A percentile compares a stretch with the other conserved stretches of the same genome.
Evolutionary conservation across 2,329 filamentous ascomycete genomes (phyloP).

Genomic region (Truncatella angustata): DNA sequence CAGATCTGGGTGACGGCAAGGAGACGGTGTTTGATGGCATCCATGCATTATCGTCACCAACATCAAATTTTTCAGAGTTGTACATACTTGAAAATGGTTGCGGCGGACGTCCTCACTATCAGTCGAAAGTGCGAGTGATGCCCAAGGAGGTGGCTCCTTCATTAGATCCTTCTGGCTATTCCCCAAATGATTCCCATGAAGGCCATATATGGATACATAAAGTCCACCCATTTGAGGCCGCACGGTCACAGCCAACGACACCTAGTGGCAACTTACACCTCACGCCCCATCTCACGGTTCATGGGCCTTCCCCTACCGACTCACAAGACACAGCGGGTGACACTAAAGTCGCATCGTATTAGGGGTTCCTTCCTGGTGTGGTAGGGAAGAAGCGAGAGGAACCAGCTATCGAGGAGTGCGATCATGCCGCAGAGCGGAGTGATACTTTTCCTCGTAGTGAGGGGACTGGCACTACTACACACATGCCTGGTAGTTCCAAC

Average conservation of each 20-base stretch:
- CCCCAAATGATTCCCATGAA: constrained; percentile 13
- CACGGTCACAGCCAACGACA: constrained; percentile 1
- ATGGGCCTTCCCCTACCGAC: neutral
- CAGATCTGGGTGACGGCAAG: neutral
- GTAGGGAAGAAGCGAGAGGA: constrained; percentile 9
- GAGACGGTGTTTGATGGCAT: neutral
- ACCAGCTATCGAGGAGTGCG: neutral
- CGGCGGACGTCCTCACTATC: neutral
- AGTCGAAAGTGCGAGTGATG: neutral
- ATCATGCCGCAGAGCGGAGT: neutral
- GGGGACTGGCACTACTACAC: too few relatives aligned
- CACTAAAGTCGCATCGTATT: constrained; percentile 20
- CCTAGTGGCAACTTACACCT: constrained; percentile 4
- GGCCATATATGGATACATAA: constrained; percentile 18
- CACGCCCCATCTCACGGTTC: constrained; percentile 6
- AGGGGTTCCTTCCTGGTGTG: constrained; percentile 22
- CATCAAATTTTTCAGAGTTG: neutral
- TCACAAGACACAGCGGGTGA: constrained; percentile 9
- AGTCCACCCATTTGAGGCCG: constrained; percentile 16
- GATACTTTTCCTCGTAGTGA: too few relatives aligned
- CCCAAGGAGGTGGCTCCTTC: neutral
- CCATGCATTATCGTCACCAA: neutral
- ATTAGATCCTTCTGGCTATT: neutral
- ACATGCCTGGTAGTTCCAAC: too few relatives aligned
- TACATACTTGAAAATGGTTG: neutral